Conservation (phyloP, 2,329 filamentous ascomycete species). For the Trichoderma atroviride region DNA sequence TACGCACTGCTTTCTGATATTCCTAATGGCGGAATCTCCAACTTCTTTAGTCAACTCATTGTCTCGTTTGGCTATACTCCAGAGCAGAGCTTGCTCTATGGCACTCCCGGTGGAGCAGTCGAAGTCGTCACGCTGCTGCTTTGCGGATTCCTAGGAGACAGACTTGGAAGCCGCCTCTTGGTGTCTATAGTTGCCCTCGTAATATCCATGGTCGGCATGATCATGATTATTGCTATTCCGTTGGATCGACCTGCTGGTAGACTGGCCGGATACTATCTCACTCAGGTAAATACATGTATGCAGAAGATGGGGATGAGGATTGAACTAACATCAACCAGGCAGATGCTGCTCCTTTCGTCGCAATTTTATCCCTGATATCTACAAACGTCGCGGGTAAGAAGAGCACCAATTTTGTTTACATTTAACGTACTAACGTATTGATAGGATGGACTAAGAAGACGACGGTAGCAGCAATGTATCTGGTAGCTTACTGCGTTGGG, state of each 20-base stretch:
- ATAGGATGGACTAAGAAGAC: conserved; percentile 55
- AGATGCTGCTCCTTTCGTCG: conserved; percentile 34
- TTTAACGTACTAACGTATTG: neutral
- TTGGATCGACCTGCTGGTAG: conserved; percentile 51
- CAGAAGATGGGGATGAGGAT: conserved; percentile 42
- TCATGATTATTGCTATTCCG: conserved; percentile 29
- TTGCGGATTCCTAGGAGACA: conserved; percentile 43
- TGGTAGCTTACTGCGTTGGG: conserved; percentile 55
- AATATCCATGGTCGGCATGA: conserved; percentile 42
- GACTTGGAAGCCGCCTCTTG: conserved; percentile 26
- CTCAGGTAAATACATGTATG: conserved; percentile 14
- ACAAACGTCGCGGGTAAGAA: conserved; percentile 41
- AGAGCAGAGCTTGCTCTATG: conserved; percentile 65
- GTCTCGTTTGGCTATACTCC: conserved; percentile 64
- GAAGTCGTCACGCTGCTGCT: conserved; percentile 62
- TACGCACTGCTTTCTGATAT: conserved; percentile 23
- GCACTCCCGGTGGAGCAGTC: conserved; percentile 65
- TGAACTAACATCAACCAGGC: conserved; percentile 8
- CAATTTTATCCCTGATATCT: conserved; percentile 44
- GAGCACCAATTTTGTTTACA: no score
- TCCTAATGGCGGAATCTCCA: conserved; percentile 29
- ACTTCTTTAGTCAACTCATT: conserved; percentile 48
- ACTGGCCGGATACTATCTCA: conserved; percentile 66
- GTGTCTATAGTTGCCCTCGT: conserved; percentile 29
- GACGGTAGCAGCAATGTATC: conserved; percentile 51